Evolutionary conservation across 768 basidiomycete species (phyloP).

Genomic region (Lactarius vividus): DNA sequence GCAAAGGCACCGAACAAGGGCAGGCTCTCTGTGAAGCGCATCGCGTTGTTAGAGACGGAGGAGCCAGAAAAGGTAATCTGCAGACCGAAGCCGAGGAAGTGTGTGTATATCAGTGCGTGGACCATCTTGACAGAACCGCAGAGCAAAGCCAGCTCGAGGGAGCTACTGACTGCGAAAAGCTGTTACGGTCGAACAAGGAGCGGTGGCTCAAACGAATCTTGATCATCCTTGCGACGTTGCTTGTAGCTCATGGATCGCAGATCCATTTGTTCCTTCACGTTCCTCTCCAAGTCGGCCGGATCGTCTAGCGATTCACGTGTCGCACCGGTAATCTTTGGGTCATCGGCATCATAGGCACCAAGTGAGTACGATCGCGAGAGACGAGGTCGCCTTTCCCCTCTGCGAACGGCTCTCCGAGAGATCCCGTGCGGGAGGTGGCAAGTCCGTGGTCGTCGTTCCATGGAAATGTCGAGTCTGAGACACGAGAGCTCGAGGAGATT

Average conservation of each 20-base stretch:
- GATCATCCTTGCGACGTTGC: conserved; percentile 55
- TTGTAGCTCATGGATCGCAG: conserved; percentile 62
- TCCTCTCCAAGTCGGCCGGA: conserved; percentile 54
- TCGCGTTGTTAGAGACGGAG: conserved; percentile 59
- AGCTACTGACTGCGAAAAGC: conserved; percentile 59
- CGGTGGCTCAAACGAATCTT: conserved; percentile 49
- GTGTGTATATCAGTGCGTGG: conserved; percentile 44
- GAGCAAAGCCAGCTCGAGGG: conserved; percentile 75
- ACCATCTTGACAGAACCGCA: conserved; percentile 83
- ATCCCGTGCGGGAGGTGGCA: background rate
- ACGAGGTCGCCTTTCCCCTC: conserved; percentile 12
- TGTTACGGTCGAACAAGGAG: background rate
- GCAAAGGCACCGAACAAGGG: conserved; percentile 62
- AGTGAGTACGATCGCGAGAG: too few relatives aligned
- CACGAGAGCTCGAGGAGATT: conserved; percentile 19
- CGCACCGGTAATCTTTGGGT: conserved; percentile 62
- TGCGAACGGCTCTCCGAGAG: conserved; percentile 5
- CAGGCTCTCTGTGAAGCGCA: conserved; percentile 39
- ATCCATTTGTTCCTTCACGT: conserved; percentile 34
- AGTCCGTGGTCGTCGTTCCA: background rate
- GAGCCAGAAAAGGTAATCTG: conserved; percentile 66
- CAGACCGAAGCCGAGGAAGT: conserved; percentile 64
- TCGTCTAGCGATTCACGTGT: conserved; percentile 50
- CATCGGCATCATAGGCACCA: conserved; percentile 52
- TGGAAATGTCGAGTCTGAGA: background rate